Evolutionary conservation across 345 rosid species (phyloP), one percentile per base, ranked within the genome.

Genomic region (Rubroshorea leprosula): DNA sequence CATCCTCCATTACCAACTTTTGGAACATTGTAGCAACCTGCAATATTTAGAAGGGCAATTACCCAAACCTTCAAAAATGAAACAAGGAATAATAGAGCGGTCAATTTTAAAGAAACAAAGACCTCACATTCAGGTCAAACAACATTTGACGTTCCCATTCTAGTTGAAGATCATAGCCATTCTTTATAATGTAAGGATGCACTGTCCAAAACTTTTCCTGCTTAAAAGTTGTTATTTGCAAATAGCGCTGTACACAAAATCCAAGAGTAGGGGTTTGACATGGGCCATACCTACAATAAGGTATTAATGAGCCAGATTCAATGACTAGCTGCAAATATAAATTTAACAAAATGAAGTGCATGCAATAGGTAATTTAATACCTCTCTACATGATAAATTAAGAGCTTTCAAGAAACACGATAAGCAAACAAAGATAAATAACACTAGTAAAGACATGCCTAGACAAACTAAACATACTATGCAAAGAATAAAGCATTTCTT

Each of bases 211-310:
- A 92, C 53, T 74, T 83, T 73, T 89, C 98, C 47, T 95, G 83
- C 78, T 83, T 89, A 70, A 86, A 92, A 62, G 93, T 84, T 46
- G 79, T 87, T 68, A 92, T 86, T 71, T 92, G 95, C 78, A 89
- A 71, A 78, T 89, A 80, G 5, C 95, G 86, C 67, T 86, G 95
- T 49, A 92, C 98, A 58, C 98, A 89, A 57, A 89, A 92, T 65
- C 98, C 98, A 61, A 92, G 98, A 13, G 96, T 92, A 54, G 93
- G 98, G 64, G 95, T 89, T 77, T 92, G 98, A 67, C 95, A 86
- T 51, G 98, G 98, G 35, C 98, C 96, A 63, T 92, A 89, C 27
- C 97, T 90, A 91, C 63, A 78, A 83, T 20, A 76, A 68, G 61
- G 49, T 74, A 47, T 52, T 52, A 43, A 21, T 22, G 47, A 52